Conservation (phyloP, 2,329 filamentous ascomycete species). For the Apiospora pterosperma region DNA sequence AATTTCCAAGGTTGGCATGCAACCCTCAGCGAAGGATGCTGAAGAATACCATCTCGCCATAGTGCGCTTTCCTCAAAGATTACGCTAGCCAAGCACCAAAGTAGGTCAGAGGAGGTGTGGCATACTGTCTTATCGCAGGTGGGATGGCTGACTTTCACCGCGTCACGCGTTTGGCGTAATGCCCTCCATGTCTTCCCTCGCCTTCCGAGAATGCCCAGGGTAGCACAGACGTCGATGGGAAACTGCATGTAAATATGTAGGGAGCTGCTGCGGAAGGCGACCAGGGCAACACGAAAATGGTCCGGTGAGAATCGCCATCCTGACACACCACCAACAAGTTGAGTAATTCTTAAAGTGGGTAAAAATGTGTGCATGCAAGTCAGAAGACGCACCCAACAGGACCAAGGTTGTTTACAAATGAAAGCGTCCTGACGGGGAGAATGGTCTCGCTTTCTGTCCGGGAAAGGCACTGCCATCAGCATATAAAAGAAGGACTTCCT, state of each 20-base stretch:
- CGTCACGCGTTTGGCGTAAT: slow-evolving; percentile 27
- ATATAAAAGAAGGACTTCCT: not conserved
- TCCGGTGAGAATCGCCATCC: slow-evolving; percentile 24
- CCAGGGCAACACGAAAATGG: slow-evolving; percentile 12
- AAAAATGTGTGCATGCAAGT: slow-evolving; percentile 15
- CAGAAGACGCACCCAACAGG: slow-evolving; percentile 25
- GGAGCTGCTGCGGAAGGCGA: slow-evolving; percentile 8
- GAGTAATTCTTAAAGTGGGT: slow-evolving; percentile 10
- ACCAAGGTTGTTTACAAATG: slow-evolving; percentile 4
- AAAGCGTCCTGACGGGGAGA: not conserved
- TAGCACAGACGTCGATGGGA: slow-evolving; percentile 10
- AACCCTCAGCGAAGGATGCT: not conserved
- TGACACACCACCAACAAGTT: slow-evolving; percentile 21
- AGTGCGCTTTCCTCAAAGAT: slow-evolving; percentile 1
- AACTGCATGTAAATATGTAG: not conserved
- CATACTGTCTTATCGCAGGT: slow-evolving; percentile 29
- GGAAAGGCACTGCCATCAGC: not conserved
- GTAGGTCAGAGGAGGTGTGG: slow-evolving; percentile 20
- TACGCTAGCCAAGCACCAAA: slow-evolving; percentile 9
- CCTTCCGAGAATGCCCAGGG: slow-evolving; percentile 20
- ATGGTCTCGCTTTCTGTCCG: not conserved
- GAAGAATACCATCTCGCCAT: slow-evolving; percentile 3
- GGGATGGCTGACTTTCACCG: slow-evolving; percentile 28
- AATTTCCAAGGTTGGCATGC: slow-evolving; percentile 3
- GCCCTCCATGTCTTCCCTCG: slow-evolving; percentile 22